These are phyloP conservation scores for Hanseniaspora mollemarum DNA, from an alignment of 805 yeast genomes.

Conservation along the genomic window DNA sequence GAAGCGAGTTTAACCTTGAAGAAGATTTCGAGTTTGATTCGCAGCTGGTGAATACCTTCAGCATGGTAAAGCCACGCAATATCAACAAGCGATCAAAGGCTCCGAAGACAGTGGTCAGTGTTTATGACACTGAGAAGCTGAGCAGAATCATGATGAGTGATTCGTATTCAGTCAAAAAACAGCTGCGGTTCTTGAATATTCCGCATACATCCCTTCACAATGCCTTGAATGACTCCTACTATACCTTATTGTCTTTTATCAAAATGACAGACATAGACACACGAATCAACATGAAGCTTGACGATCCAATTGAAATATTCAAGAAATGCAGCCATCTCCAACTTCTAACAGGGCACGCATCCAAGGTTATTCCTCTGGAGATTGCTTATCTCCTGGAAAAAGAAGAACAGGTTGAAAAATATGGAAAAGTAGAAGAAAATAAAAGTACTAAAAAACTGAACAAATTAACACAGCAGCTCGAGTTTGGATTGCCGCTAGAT, in stretches of 20 bases:
- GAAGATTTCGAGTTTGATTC: slow-evolving; percentile 3
- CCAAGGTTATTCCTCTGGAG: slow-evolving; percentile 25
- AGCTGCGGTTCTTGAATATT: slow-evolving; percentile 36
- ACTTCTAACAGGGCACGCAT: slow-evolving; percentile 22
- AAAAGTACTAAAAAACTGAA: slow-evolving; percentile 12
- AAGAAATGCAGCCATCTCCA: slow-evolving; percentile 20
- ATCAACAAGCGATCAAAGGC: not conserved
- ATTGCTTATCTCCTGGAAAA: slow-evolving; percentile 16
- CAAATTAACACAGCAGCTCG: slow-evolving; percentile 8
- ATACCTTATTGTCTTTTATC: slow-evolving; percentile 43
- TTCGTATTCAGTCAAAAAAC: slow-evolving; percentile 10
- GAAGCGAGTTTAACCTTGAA: slow-evolving; percentile 15
- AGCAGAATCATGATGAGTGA: slow-evolving; percentile 29
- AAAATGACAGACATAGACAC: slow-evolving; percentile 38
- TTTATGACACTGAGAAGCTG: slow-evolving; percentile 41
- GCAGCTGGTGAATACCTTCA: not conserved
- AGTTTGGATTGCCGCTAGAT: slow-evolving; percentile 10
- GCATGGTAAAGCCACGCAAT: not conserved
- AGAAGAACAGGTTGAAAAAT: slow-evolving; percentile 9
- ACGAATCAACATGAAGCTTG: slow-evolving; percentile 23
- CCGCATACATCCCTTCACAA: slow-evolving; percentile 55
- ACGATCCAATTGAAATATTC: slow-evolving; percentile 22
- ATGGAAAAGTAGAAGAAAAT: slow-evolving; percentile 12
- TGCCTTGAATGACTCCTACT: slow-evolving; percentile 63
- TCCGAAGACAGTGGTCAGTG: not conserved